Evolutionary conservation across 345 rosid genomes (phyloP).

Genomic region (Reutealis trisperma): DNA sequence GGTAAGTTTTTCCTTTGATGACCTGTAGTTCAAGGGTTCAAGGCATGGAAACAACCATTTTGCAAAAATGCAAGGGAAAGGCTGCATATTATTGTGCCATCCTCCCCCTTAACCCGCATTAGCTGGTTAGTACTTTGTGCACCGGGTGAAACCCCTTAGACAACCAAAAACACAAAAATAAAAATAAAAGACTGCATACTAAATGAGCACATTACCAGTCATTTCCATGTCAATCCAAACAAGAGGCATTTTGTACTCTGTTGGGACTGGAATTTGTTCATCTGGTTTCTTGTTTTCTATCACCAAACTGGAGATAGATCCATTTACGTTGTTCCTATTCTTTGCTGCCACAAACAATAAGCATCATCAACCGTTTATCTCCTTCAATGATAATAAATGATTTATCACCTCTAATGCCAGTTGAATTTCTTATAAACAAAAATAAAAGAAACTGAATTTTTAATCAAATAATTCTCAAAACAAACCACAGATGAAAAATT

Average conservation of each 20-base stretch:
- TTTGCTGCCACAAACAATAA: constrained; percentile 30
- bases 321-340: constrained; percentile 23
- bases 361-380: neutral
- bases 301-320: neutral
- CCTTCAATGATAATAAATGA: neutral
- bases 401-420: neutral
- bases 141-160: neutral
- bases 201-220: constrained; percentile 57
- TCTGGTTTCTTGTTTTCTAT: constrained; percentile 5
- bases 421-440: neutral
- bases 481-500: neutral
- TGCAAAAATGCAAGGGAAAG: too few relatives aligned
- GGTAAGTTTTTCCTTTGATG: too few relatives aligned
- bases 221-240: constrained; percentile 96
- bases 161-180: neutral
- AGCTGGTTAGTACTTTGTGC: too few relatives aligned
- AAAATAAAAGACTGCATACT: neutral
- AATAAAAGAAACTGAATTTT: neutral
- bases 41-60: too few relatives aligned
- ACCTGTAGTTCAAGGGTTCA: too few relatives aligned
- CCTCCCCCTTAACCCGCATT: too few relatives aligned
- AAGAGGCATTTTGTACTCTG: constrained; percentile 64
- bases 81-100: too few relatives aligned
- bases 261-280: constrained; percentile 3
- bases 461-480: neutral